phyloP scores from a whole-genome alignment of 1,139 yeast species.

The Geotrichum cucujoidarum region DNA sequence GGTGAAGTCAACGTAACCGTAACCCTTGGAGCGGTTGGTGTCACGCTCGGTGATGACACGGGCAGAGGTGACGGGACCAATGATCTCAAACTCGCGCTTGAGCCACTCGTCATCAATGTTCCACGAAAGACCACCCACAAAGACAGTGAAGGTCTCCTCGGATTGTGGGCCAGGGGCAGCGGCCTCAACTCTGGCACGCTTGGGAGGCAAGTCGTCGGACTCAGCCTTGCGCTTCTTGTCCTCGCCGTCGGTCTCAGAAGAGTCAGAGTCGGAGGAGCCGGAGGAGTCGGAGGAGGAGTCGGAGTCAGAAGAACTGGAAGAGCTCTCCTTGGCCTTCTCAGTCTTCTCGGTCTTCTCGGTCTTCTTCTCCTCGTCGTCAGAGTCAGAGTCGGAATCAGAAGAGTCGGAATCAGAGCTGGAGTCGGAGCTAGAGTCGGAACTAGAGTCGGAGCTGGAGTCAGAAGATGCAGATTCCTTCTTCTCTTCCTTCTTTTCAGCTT shows the following conservation, averaged over 20 bases:
- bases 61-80: conserved; percentile 79
- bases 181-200: conserved; percentile 41
- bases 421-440: neutral
- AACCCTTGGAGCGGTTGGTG: conserved; percentile 92
- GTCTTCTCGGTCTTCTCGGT: conserved; percentile 14
- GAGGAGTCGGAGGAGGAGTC: conserved; percentile 13
- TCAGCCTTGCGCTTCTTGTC: conserved; percentile 26
- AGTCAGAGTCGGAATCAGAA: conserved; percentile 12
- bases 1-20: conserved; percentile 95
- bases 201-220: conserved; percentile 36
- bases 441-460: conserved; percentile 10
- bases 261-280: conserved; percentile 30
- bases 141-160: conserved; percentile 56
- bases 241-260: conserved; percentile 26
- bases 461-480: conserved; percentile 1
- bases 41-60: conserved; percentile 93
- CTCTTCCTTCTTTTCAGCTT: neutral
- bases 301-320: conserved; percentile 3
- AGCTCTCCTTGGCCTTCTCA: conserved; percentile 27
- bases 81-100: conserved; percentile 72
- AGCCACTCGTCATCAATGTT: conserved; percentile 94
- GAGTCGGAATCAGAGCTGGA: neutral
- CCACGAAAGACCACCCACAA: conserved; percentile 98
- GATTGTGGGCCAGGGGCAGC: conserved; percentile 29
- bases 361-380: conserved; percentile 2